Evolutionary conservation across 2,329 filamentous ascomycete genomes (phyloP).

Genomic region (Fusarium tuaranense): DNA sequence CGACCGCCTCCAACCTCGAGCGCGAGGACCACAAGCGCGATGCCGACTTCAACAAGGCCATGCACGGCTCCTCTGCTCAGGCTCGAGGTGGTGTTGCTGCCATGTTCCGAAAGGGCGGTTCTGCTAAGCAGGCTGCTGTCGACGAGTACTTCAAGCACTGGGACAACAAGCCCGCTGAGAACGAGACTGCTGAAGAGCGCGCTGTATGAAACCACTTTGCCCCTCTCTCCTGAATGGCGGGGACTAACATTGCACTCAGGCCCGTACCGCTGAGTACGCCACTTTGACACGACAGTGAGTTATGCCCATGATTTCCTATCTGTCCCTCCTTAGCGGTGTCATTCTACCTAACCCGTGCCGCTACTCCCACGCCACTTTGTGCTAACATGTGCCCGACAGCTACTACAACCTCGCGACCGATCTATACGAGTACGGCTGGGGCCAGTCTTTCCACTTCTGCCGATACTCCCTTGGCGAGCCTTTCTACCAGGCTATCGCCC

Average conservation of each 20-base stretch:
- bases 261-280: constrained; percentile 88
- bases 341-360: background rate
- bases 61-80: constrained; percentile 81
- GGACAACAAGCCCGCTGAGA: constrained; percentile 83
- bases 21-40: constrained; percentile 85
- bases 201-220: constrained; percentile 66
- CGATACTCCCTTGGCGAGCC: constrained; percentile 88
- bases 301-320: background rate
- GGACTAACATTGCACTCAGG: constrained; percentile 58
- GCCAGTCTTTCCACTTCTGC: constrained; percentile 97
- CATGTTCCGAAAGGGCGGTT: constrained; percentile 83
- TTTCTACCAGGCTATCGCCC: constrained; percentile 91
- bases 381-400: constrained; percentile 56
- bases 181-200: constrained; percentile 86
- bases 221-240: constrained; percentile 27
- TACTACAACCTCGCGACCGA: constrained; percentile 99
- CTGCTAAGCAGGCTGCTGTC: constrained; percentile 82
- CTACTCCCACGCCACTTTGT: background rate
- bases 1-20: constrained; percentile 69
- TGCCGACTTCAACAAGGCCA: constrained; percentile 89
- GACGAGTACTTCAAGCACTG: constrained; percentile 98
- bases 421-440: constrained; percentile 97
- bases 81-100: constrained; percentile 80
- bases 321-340: background rate
- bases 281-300: constrained; percentile 91